These are phyloP conservation scores for Salix viminalis DNA, from an alignment of 345 rosid species.

Conservation along the genomic window DNA sequence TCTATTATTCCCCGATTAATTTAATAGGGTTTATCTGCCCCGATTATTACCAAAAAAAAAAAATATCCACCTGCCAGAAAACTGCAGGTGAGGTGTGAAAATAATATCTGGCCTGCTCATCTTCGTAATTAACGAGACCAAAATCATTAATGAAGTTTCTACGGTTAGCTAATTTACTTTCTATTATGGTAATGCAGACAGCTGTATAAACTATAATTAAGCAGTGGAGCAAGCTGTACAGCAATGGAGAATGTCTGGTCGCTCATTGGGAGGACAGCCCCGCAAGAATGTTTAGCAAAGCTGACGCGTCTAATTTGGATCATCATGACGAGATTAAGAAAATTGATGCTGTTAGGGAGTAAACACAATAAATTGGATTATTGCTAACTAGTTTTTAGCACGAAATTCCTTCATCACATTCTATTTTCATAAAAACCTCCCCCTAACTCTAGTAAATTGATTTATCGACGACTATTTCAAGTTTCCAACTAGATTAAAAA, in stretches of 20 bases:
- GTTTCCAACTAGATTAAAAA: too few relatives aligned
- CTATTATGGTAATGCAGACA: constrained; percentile 28
- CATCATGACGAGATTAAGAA: constrained; percentile 36
- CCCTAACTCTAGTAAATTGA: background rate
- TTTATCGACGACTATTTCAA: too few relatives aligned
- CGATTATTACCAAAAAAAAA: too few relatives aligned
- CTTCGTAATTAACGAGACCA: background rate
- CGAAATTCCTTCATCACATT: too few relatives aligned
- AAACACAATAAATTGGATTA: constrained; percentile 9
- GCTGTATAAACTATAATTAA: constrained; percentile 39
- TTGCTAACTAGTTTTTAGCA: background rate
- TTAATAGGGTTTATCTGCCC: too few relatives aligned
- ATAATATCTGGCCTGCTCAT: background rate
- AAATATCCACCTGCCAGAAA: too few relatives aligned
- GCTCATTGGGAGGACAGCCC: constrained; percentile 44
- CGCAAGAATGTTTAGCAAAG: constrained; percentile 44
- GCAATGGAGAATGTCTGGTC: constrained; percentile 52
- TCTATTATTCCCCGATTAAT: too few relatives aligned
- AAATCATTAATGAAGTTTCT: too few relatives aligned
- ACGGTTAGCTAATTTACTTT: background rate
- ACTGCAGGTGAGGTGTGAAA: background rate
- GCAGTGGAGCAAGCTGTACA: constrained; percentile 38
- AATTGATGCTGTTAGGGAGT: constrained; percentile 45
- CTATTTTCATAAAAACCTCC: too few relatives aligned
- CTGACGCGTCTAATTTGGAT: constrained; percentile 48